A percentile compares a stretch with the other conserved stretches of the same genome.
Conservation (phyloP, 345 rosid genomes). For the Bruguiera gymnorhiza region DNA sequence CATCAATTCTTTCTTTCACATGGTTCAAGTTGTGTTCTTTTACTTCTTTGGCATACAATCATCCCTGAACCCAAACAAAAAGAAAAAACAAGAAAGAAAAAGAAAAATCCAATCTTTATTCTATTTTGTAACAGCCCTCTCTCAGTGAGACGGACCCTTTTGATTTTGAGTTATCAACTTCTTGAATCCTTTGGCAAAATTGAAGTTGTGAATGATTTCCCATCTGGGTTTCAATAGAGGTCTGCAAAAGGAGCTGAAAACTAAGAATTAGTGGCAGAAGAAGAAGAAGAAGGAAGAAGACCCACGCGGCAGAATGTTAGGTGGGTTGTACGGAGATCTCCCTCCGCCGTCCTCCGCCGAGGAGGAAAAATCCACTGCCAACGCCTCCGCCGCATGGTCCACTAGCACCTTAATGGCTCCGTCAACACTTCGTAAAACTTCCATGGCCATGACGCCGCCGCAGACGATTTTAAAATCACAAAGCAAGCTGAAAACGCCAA, state of each 20-base stretch:
- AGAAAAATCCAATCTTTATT: too few relatives aligned
- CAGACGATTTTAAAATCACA: constrained; percentile 65
- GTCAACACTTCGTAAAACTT: constrained; percentile 80
- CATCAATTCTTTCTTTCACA: too few relatives aligned
- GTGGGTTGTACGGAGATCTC: constrained; percentile 94
- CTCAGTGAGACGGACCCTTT: too few relatives aligned
- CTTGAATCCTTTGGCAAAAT: too few relatives aligned
- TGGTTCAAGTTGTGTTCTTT: too few relatives aligned
- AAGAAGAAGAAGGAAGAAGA: neutral
- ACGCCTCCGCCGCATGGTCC: constrained; percentile 73
- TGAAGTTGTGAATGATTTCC: neutral
- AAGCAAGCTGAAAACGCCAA: constrained; percentile 44
- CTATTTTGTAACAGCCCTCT: too few relatives aligned
- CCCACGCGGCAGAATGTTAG: constrained; percentile 47
- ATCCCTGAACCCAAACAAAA: too few relatives aligned
- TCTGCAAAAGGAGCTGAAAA: neutral
- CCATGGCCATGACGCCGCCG: constrained; percentile 53
- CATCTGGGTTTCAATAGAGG: neutral
- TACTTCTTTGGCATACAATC: too few relatives aligned
- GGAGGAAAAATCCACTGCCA: constrained; percentile 63
- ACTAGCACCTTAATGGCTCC: constrained; percentile 87
- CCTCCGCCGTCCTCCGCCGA: constrained; percentile 90
- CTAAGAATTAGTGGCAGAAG: neutral
- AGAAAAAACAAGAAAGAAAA: too few relatives aligned
- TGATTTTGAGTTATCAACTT: too few relatives aligned